Percentiles rank a stretch among this genome's conserved stretches.
These are phyloP conservation scores for Datura wrightii DNA, from an alignment of 257 asterid species.

Conservation along the genomic window DNA sequence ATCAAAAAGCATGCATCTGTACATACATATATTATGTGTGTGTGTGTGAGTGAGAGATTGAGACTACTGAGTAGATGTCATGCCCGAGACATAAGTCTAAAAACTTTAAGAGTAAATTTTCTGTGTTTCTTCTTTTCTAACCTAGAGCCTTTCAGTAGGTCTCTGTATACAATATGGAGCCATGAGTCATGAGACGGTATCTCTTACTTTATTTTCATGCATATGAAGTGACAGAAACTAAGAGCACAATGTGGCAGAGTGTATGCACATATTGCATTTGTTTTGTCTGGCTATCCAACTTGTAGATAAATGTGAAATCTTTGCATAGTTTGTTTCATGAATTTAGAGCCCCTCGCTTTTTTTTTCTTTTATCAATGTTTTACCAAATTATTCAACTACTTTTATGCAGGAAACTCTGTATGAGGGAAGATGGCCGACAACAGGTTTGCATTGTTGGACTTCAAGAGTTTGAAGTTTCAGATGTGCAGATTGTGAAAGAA, in stretches of 20 bases:
- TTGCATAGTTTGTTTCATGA: neutral
- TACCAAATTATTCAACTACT: slow-evolving; percentile 23
- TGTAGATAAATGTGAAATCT: slow-evolving; percentile 20
- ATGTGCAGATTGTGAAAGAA: slow-evolving; percentile 91
- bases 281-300: neutral
- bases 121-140: neutral
- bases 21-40: neutral
- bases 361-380: slow-evolving; percentile 10
- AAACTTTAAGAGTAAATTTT: neutral
- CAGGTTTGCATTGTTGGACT: slow-evolving; percentile 99
- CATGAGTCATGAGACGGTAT: neutral
- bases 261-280: neutral
- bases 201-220: neutral
- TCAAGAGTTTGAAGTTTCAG: slow-evolving; percentile 96
- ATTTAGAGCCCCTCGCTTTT: neutral
- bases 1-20: neutral
- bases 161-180: slow-evolving; percentile 15
- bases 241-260: neutral
- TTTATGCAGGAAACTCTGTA: slow-evolving; percentile 77
- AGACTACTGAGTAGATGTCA: neutral
- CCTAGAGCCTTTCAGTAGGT: neutral
- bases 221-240: neutral
- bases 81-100: neutral
- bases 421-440: slow-evolving; percentile 98
- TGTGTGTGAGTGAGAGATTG: neutral